These are phyloP conservation scores for Caloboletus firmus DNA, from an alignment of 1,284 basidiomycete genomes.

Conservation along the genomic window DNA sequence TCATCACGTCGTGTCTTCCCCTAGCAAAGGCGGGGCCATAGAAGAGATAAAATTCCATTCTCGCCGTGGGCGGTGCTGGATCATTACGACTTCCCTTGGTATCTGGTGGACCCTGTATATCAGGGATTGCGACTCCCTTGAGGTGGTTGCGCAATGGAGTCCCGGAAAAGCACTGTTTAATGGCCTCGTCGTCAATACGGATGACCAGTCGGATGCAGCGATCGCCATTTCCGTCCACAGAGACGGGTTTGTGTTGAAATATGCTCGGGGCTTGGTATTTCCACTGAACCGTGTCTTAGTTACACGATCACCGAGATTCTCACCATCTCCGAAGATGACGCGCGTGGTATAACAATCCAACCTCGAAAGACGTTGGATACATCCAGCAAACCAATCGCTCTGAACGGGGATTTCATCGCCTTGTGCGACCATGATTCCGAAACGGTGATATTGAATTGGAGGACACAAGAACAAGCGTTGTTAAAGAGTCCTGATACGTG, in stretches of 20 bases:
- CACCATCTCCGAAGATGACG: slow-evolving; percentile 16
- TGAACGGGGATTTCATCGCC: slow-evolving; percentile 52
- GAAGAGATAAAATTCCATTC: slow-evolving; percentile 54
- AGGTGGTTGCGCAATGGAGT: slow-evolving; percentile 48
- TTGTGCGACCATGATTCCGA: slow-evolving; percentile 51
- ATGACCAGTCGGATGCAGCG: slow-evolving; percentile 43
- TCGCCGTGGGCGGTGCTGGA: slow-evolving; percentile 40
- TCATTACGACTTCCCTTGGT: slow-evolving; percentile 55
- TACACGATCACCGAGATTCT: slow-evolving; percentile 24
- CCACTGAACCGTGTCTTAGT: slow-evolving; percentile 14
- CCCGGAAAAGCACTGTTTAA: slow-evolving; percentile 52
- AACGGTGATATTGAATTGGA: slow-evolving; percentile 56
- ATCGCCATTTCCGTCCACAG: slow-evolving; percentile 49
- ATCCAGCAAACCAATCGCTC: slow-evolving; percentile 43
- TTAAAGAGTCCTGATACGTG: slow-evolving; percentile 41
- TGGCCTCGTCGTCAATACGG: slow-evolving; percentile 49
- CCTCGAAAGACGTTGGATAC: slow-evolving; percentile 30
- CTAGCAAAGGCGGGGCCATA: slow-evolving; percentile 42
- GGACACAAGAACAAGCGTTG: slow-evolving; percentile 43
- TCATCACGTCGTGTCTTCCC: slow-evolving; percentile 27
- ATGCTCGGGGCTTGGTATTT: neutral
- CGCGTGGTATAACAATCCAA: slow-evolving; percentile 12
- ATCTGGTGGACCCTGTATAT: slow-evolving; percentile 57
- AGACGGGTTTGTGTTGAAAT: slow-evolving; percentile 38
- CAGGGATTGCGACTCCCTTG: slow-evolving; percentile 45